Evolutionary conservation across 306 rosid species (phyloP).

Genomic region (Cucumis cinereus): DNA sequence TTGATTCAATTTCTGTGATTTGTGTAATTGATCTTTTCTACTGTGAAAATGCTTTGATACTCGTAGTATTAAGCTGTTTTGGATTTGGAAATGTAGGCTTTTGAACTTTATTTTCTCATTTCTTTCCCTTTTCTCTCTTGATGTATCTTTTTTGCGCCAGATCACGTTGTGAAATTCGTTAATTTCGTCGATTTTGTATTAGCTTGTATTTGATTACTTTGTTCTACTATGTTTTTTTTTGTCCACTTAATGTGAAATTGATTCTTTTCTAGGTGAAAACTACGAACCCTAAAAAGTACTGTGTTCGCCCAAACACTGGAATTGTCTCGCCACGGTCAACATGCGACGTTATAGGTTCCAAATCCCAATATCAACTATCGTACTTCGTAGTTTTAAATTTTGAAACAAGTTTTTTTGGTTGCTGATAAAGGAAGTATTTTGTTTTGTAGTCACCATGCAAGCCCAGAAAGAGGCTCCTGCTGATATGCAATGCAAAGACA

Average conservation of each 20-base stretch:
- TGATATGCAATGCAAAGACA: constrained; percentile 93
- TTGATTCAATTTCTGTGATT: not conserved
- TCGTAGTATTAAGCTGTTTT: not conserved
- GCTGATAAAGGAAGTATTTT: not conserved
- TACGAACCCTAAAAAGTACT: constrained; percentile 87
- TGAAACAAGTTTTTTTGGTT: not conserved
- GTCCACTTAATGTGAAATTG: constrained; percentile 11
- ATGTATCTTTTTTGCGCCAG: not conserved
- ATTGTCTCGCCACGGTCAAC: constrained; percentile 66
- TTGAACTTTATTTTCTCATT: not conserved
- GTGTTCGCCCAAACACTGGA: constrained; percentile 98
- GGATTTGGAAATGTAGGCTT: not conserved
- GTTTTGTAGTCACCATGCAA: constrained; percentile 72
- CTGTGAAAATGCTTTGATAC: not conserved
- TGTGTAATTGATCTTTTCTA: not conserved
- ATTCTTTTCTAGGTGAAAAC: constrained; percentile 68
- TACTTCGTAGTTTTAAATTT: not conserved
- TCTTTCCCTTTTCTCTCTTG: not conserved
- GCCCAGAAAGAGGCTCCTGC: constrained; percentile 77
- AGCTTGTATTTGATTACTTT: not conserved
- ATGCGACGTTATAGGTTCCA: constrained; percentile 75
- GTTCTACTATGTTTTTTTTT: not conserved
- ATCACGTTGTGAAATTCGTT: not conserved
- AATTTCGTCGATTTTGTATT: not conserved
- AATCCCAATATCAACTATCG: not conserved